Evolutionary conservation across 2,329 filamentous ascomycete species (phyloP), one percentile per base, ranked within the genome.

Genomic region (Sarocladium kiliense): DNA sequence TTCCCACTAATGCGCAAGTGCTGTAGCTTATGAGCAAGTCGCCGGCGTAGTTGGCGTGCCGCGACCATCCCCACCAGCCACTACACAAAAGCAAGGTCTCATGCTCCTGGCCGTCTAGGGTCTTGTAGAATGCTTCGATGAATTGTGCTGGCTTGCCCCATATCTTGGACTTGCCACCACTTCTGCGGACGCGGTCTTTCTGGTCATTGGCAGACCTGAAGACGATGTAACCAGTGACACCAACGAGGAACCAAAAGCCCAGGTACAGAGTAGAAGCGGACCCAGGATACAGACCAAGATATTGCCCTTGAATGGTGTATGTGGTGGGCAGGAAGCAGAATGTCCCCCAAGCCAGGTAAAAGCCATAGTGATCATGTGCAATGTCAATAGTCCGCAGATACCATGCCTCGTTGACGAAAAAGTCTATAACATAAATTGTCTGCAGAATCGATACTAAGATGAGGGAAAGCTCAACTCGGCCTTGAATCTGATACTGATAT

Each of bases 371-470:
- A 36, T 76, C 74, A 50, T 75, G 71, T 3, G 65, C 65, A 36
- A 75, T 75, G 54, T 76, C 74, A 10, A 75, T 74, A 2, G 74
- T 76, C 19, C 68, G 67, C n/a, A 75, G 63, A 57, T 77, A 77
- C 75, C 76, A 78, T 12, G 71, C 68, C 58, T 78, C 76, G 7
- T 78, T 77, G 49, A 73, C 63, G 51, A 78, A 79, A 55, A 78
- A 78, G 47, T 79, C 75, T 0, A 77, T 58, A 7, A 77, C 71
- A 53, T 78, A 78, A 7, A 76, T 59, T 1, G 64, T 61, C 56
- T 78, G 76, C 1, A 78, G 65, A 58, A 74, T 64, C 6, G 71
- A 71, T 9, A 75, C 68, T 9, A 78, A 65, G 1, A 78, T 60
- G 14, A 78, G 66, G 2, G 64, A 65, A 6, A 57, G 58, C 7